phyloP scores from a whole-genome alignment of 2,329 filamentous ascomycete species.

The Penicillium sp. region DNA sequence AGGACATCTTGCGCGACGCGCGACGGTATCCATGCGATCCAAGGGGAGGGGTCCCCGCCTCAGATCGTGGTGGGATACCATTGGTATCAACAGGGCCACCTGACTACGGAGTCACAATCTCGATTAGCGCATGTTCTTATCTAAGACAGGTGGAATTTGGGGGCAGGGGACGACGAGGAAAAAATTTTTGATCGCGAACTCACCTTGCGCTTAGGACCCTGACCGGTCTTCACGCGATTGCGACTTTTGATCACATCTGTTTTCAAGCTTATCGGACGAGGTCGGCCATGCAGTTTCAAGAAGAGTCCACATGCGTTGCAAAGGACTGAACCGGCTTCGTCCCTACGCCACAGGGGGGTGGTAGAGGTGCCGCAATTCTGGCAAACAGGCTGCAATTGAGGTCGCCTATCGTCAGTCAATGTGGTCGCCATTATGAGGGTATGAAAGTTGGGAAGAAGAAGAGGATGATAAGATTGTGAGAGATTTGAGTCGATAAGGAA shows the following conservation, averaged over 20 bases:
- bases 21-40: slow-evolving; percentile 59
- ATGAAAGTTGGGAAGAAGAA: slow-evolving; percentile 17
- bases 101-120: slow-evolving; percentile 34
- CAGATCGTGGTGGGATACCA: slow-evolving; percentile 58
- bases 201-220: slow-evolving; percentile 82
- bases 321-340: slow-evolving; percentile 90
- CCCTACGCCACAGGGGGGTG: slow-evolving; percentile 93
- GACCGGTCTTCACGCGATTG: slow-evolving; percentile 89
- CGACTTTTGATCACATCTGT: slow-evolving; percentile 99
- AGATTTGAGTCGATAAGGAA: slow-evolving; percentile 50
- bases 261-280: slow-evolving; percentile 93
- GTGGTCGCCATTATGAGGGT: slow-evolving; percentile 43
- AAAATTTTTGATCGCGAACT: slow-evolving; percentile 29
- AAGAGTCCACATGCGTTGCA: slow-evolving; percentile 99
- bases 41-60: slow-evolving; percentile 56
- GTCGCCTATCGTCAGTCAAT: slow-evolving; percentile 50
- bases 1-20: slow-evolving; percentile 67
- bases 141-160: slow-evolving; percentile 12
- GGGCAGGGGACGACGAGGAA: slow-evolving; percentile 9
- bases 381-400: slow-evolving; percentile 83
- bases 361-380: slow-evolving; percentile 96
- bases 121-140: slow-evolving; percentile 28
- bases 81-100: slow-evolving; percentile 50
- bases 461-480: slow-evolving; percentile 43
- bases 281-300: slow-evolving; percentile 90